Evolutionary conservation across 352 stramenopile genomes (phyloP).

Genomic region (Pythium plurisporium): DNA sequence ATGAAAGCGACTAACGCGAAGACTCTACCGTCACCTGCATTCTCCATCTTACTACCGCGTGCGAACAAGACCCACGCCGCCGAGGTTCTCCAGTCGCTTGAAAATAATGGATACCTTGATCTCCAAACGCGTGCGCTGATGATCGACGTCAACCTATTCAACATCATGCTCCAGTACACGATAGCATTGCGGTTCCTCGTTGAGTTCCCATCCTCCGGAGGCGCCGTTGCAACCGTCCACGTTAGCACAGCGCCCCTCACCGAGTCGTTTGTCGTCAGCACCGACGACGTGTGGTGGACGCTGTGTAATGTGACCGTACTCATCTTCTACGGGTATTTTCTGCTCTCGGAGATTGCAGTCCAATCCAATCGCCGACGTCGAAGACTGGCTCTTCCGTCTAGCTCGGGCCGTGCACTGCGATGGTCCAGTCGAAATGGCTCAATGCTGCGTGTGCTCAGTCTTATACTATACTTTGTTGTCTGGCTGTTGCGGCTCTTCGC

Average conservation of each 20-base stretch:
- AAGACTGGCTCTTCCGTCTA: background rate
- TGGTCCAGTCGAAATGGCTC: conserved; percentile 31
- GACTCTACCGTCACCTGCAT: conserved; percentile 36
- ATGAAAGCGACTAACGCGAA: conserved; percentile 25
- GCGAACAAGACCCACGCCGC: conserved; percentile 11
- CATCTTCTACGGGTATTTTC: conserved; percentile 42
- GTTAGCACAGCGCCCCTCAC: conserved; percentile 32
- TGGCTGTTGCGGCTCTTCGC: conserved; percentile 42
- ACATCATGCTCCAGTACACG: conserved; percentile 41
- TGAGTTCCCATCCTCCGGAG: conserved; percentile 39
- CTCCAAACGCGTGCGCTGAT: conserved; percentile 34
- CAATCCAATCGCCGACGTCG: conserved; percentile 22
- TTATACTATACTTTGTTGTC: conserved; percentile 34
- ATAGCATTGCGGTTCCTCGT: conserved; percentile 39
- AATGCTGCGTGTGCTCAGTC: conserved; percentile 24
- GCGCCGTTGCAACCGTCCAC: conserved; percentile 26
- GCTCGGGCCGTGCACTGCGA: conserved; percentile 14
- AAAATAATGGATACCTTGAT: conserved; percentile 35
- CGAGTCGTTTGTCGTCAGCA: conserved; percentile 34
- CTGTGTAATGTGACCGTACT: conserved; percentile 30
- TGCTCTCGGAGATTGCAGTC: conserved; percentile 36
- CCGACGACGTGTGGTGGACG: conserved; percentile 24
- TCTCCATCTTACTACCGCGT: conserved; percentile 35
- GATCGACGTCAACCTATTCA: conserved; percentile 46
- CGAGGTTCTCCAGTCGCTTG: conserved; percentile 24